Conservation (phyloP, 2,329 filamentous ascomycete genomes). For the Botrytis medusae region DNA sequence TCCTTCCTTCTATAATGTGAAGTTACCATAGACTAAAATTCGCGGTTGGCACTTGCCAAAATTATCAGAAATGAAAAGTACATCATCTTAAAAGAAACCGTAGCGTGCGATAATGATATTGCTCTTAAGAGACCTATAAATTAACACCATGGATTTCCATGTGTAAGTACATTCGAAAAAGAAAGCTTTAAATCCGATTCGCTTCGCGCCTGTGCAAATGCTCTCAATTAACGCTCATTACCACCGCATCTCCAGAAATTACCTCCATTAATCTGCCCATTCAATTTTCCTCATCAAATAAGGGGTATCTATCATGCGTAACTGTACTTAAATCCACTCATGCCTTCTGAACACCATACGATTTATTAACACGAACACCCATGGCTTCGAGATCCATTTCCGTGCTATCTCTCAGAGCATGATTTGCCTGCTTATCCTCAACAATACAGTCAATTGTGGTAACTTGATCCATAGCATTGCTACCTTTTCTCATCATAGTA, state of each 20-base stretch:
- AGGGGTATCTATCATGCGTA: background rate
- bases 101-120: background rate
- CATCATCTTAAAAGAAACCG: background rate
- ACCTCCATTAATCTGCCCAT: background rate
- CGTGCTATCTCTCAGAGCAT: conserved; percentile 32
- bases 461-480: conserved; percentile 22
- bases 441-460: conserved; percentile 26
- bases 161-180: conserved; percentile 2
- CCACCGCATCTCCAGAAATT: no score
- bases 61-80: background rate
- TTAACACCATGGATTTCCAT: conserved; percentile 2
- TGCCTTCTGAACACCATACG: conserved; percentile 30
- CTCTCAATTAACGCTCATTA: background rate
- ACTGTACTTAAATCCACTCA: conserved; percentile 2
- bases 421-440: background rate
- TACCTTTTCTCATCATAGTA: conserved; percentile 25
- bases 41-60: conserved; percentile 15
- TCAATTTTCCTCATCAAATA: background rate
- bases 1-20: background rate
- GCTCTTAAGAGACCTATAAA: background rate
- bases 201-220: conserved; percentile 6
- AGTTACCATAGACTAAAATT: background rate
- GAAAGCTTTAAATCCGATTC: background rate
- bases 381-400: conserved; percentile 35
- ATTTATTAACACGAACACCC: conserved; percentile 34